Percentiles rank a stretch among this genome's conserved stretches.
Evolutionary conservation across 2,329 filamentous ascomycete genomes (phyloP).

Genomic region (Fusarium cyanostomum): DNA sequence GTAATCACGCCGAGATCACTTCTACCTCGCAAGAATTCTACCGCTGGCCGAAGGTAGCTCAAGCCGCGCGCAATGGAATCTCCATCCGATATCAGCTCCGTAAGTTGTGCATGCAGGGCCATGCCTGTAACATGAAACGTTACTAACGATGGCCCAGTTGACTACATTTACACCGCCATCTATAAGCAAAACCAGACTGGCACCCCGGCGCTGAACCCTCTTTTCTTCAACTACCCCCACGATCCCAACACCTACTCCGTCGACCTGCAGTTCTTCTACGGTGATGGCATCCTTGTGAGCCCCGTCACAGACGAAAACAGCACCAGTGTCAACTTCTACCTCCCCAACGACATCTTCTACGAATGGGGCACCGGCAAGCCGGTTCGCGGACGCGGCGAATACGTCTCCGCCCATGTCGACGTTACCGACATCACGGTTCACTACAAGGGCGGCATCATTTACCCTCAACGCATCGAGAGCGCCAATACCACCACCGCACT

Average conservation of each 20-base stretch:
- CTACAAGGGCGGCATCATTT: slow-evolving; percentile 69
- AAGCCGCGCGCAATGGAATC: slow-evolving; percentile 73
- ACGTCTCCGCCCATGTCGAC: slow-evolving; percentile 46
- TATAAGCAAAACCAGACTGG: slow-evolving; percentile 68
- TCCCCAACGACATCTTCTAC: slow-evolving; percentile 61
- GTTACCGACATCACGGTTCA: slow-evolving; percentile 69
- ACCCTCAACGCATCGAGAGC: slow-evolving; percentile 64
- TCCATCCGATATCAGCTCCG: slow-evolving; percentile 72
- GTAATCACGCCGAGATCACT: slow-evolving; percentile 67
- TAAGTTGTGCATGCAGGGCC: neutral
- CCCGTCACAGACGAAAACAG: slow-evolving; percentile 57
- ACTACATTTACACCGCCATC: slow-evolving; percentile 79
- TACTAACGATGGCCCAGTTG: slow-evolving; percentile 52
- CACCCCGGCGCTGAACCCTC: slow-evolving; percentile 71
- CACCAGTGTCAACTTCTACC: slow-evolving; percentile 55
- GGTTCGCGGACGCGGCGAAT: slow-evolving; percentile 49
- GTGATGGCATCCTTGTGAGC: slow-evolving; percentile 55
- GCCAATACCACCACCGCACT: slow-evolving; percentile 71
- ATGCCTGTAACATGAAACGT: accelerated
- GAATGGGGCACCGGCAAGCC: slow-evolving; percentile 58
- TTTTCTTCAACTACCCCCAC: slow-evolving; percentile 74
- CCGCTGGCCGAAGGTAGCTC: slow-evolving; percentile 68
- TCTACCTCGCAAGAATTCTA: slow-evolving; percentile 70
- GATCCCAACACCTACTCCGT: slow-evolving; percentile 55
- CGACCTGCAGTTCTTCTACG: slow-evolving; percentile 61